phyloP scores from a whole-genome alignment of 1,139 yeast genomes.

The Blastobotrys indianensis region DNA sequence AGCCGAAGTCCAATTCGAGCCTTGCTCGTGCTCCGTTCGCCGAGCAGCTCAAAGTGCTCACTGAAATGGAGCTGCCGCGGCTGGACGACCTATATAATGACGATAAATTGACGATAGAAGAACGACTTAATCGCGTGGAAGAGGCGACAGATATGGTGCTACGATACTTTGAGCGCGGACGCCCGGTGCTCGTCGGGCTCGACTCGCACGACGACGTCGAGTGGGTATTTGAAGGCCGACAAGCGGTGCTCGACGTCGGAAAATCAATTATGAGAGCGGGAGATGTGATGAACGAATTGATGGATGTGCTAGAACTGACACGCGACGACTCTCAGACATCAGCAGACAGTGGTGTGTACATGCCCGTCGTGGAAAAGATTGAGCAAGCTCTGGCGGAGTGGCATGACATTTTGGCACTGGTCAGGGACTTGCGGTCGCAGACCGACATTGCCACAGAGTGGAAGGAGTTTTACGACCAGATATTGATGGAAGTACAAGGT shows the following conservation, averaged over 20 bases:
- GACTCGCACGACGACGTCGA: conserved; percentile 30
- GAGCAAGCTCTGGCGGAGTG: conserved; percentile 30
- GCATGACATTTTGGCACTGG: conserved; percentile 38
- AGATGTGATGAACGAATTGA: conserved; percentile 41
- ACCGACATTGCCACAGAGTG: conserved; percentile 54
- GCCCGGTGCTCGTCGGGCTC: conserved; percentile 20
- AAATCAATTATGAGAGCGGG: conserved; percentile 45
- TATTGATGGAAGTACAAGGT: conserved; percentile 45
- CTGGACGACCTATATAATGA: conserved; percentile 6
- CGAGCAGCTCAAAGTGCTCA: conserved; percentile 17
- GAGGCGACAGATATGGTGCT: conserved; percentile 20
- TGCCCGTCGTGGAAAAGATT: conserved; percentile 21
- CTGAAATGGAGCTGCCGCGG: conserved; percentile 13
- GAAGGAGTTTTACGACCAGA: conserved; percentile 49
- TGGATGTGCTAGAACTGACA: conserved; percentile 35
- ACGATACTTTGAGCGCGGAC: conserved; percentile 21
- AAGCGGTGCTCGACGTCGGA: conserved; percentile 40
- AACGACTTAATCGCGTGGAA: conserved; percentile 4
- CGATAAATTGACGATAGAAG: background rate
- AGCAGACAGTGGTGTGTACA: conserved; percentile 10
- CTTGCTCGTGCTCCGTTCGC: conserved; percentile 16
- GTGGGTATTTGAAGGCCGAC: conserved; percentile 48
- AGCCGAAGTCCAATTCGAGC: conserved; percentile 5
- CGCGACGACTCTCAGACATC: conserved; percentile 17
- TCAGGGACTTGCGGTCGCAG: conserved; percentile 39